Base-by-base conservation (phyloP, 495 filamentous ascomycete genomes). In the Lichina pygmaea region DNA sequence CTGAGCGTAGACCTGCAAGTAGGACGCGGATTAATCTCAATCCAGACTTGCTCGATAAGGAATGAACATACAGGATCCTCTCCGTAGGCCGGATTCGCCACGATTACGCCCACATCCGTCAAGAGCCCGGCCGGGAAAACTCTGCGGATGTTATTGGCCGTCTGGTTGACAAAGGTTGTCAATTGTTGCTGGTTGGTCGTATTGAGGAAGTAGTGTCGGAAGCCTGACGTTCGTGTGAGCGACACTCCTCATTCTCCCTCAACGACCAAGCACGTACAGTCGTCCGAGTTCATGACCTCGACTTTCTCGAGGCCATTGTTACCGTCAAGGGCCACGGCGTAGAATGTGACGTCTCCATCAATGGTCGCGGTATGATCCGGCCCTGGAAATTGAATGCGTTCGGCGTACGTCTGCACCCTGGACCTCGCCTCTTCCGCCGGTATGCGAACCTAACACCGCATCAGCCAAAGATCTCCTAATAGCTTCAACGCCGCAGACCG, bases 21-120 rank as follows among this genome's bases (percentile, higher is more conserved):
- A 44, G 12, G 7, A 16, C 13, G 2, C 17, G 40, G 40, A 46
- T 33, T 41, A n/a, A 7, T 16, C n/a, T 46, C 45, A 4, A 16
- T 12, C 42, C 4, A 10, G 12, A 2, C 2, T 16, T 9, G n/a
- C 10, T 44, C 9, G 8, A n/a, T 11, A 15, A 31, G 8, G n/a
- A 48, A 16, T 6, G 31, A 13, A 17, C 45, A 1, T n/a, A 57
- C 48, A 0, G 62, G 57, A 37, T 66, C 58, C 0, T 52, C 60
- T 2, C 68, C 69, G 46, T 67, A 76, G 2, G 74, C 72, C 0
- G 74, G 74, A 44, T 78, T 78, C 7, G 74, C 66, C 39, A 77
- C 60, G 0, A 78, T 42, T 46, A 76, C 54, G 1, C 74, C 66
- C 8, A 72, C 65, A 13, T 60, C 53, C 2, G 67, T 75, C 46